Evolutionary conservation across 1,139 yeast genomes (phyloP).

Genomic region (Geotrichum europaeum): DNA sequence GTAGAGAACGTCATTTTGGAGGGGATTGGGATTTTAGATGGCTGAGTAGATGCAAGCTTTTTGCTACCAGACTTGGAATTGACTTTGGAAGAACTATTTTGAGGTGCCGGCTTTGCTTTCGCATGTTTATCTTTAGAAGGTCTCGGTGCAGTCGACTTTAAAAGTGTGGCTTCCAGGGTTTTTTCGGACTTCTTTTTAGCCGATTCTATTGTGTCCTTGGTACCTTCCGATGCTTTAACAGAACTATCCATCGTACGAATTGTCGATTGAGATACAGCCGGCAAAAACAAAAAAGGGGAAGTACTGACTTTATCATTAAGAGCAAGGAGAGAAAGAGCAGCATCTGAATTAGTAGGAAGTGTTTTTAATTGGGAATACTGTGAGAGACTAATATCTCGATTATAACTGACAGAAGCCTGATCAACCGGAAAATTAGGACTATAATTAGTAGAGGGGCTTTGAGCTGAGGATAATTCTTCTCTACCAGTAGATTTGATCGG

Average conservation of each 20-base stretch:
- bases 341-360: not conserved
- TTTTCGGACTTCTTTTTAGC: not conserved
- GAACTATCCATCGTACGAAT: not conserved
- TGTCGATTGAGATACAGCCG: not conserved
- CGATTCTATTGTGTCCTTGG: not conserved
- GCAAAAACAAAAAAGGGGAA: not conserved
- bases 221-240: not conserved
- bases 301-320: not conserved
- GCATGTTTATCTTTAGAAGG: not conserved
- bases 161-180: not conserved
- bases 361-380: not conserved
- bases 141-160: not conserved
- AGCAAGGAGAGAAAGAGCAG: not conserved
- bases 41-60: not conserved
- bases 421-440: not conserved
- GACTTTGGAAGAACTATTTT: not conserved
- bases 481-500: not conserved
- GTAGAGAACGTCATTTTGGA: not conserved
- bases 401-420: not conserved
- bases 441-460: not conserved
- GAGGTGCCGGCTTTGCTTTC: not conserved
- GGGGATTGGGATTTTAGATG: not conserved
- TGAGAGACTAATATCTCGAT: not conserved
- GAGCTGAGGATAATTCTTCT: not conserved
- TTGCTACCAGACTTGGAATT: not conserved